Percentiles rank a stretch among this genome's conserved stretches.
Evolutionary conservation across 495 filamentous ascomycete genomes (phyloP).

Genomic region (Tirmania nivea): DNA sequence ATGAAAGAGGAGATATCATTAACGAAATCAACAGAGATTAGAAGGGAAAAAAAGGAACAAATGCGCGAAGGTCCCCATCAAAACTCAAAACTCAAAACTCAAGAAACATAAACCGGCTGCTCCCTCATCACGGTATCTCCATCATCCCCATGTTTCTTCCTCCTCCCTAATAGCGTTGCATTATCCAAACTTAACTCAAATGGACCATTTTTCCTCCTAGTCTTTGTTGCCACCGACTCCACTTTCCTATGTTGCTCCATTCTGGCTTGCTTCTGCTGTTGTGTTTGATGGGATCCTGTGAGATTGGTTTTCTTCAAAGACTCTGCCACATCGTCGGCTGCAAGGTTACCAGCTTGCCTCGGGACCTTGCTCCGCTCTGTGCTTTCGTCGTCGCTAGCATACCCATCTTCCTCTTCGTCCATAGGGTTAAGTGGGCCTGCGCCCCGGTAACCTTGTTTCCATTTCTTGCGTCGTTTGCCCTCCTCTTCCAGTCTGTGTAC

Average conservation of each 20-base stretch:
- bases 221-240: conserved; percentile 56
- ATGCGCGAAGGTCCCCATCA: too few relatives aligned
- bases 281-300: conserved; percentile 20
- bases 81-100: too few relatives aligned
- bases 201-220: conserved; percentile 44
- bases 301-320: conserved; percentile 21
- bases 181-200: conserved; percentile 87
- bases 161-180: conserved; percentile 63
- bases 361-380: neutral
- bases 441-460: conserved; percentile 41
- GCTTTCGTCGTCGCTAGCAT: conserved; percentile 24
- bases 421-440: conserved; percentile 38
- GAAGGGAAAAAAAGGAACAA: too few relatives aligned
- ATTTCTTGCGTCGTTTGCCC: conserved; percentile 67
- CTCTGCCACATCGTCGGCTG: conserved; percentile 50
- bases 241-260: conserved; percentile 38
- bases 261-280: conserved; percentile 21
- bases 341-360: conserved; percentile 54
- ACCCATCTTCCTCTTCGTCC: conserved; percentile 40
- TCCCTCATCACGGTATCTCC: too few relatives aligned
- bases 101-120: too few relatives aligned
- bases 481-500: conserved; percentile 95
- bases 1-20: too few relatives aligned
- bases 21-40: too few relatives aligned
- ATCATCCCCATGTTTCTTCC: conserved; percentile 27